A percentile compares a stretch with the other conserved stretches of the same genome.
These are phyloP conservation scores for Brassica incana DNA, from an alignment of 345 rosid species.

Conservation along the genomic window DNA sequence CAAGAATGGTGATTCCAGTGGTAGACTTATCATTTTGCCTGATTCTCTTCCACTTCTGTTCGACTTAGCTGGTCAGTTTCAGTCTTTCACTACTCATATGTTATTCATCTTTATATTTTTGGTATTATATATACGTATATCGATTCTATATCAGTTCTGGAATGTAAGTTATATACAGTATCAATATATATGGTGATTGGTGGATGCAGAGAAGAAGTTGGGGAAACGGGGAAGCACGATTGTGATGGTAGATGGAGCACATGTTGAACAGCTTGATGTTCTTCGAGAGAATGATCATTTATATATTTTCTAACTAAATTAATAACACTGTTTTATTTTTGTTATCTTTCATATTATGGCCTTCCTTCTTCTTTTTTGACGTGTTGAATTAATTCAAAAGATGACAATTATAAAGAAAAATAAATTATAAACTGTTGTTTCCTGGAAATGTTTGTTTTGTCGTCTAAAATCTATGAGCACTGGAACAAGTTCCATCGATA, in stretches of 20 bases:
- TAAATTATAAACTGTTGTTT: not conserved
- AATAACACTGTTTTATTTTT: not conserved
- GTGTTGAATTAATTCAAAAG: not conserved
- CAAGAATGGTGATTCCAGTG: slow-evolving; percentile 40
- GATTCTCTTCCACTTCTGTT: slow-evolving; percentile 64
- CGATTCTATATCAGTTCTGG: not conserved
- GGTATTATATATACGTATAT: not conserved
- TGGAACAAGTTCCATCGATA: not conserved
- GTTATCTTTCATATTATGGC: not conserved
- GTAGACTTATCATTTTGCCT: slow-evolving; percentile 76
- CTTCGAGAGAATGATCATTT: slow-evolving; percentile 79
- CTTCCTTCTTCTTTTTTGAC: not conserved
- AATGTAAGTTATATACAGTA: not conserved
- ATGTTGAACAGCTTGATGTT: slow-evolving; percentile 73
- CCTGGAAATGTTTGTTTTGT: not conserved
- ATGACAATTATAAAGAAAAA: not conserved
- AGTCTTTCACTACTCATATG: not conserved
- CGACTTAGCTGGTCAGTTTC: slow-evolving; percentile 66
- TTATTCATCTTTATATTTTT: not conserved
- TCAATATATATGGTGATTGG: not conserved
- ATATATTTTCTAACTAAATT: slow-evolving; percentile 49
- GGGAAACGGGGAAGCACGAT: slow-evolving; percentile 68
- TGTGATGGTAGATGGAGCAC: slow-evolving; percentile 73
- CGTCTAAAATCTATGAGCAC: not conserved
- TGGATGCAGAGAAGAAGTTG: slow-evolving; percentile 69